phyloP scores from a whole-genome alignment of 2,329 filamentous ascomycete genomes.

The Fusarium abutilonis region DNA sequence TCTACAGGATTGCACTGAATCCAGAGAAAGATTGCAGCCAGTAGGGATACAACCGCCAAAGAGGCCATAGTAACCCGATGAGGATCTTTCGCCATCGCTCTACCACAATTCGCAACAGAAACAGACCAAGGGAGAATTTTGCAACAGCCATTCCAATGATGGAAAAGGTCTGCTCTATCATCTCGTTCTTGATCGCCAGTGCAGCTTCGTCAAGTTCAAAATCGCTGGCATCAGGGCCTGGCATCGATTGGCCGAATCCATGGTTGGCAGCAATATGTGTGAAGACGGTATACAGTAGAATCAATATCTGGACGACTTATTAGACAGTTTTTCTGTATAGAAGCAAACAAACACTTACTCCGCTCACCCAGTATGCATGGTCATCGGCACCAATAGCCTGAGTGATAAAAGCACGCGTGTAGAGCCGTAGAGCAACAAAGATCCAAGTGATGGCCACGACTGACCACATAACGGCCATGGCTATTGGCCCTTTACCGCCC shows the following conservation, averaged over 20 bases:
- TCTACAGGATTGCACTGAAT: constrained; percentile 21
- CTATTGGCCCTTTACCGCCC: constrained; percentile 33
- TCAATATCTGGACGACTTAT: constrained; percentile 31
- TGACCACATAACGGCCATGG: constrained; percentile 42
- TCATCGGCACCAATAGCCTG: constrained; percentile 47
- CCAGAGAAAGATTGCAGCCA: constrained; percentile 14
- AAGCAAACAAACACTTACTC: constrained; percentile 2
- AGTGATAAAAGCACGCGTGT: constrained; percentile 48
- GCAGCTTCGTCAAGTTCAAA: constrained; percentile 34
- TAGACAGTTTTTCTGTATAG: too few relatives aligned
- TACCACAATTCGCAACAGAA: constrained; percentile 51
- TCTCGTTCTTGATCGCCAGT: constrained; percentile 44
- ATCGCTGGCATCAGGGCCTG: constrained; percentile 11
- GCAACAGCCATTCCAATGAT: constrained; percentile 52
- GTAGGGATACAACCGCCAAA: constrained; percentile 14
- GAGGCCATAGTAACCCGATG: constrained; percentile 45
- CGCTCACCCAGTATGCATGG: constrained; percentile 44
- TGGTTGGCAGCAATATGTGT: constrained; percentile 44
- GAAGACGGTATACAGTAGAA: constrained; percentile 49
- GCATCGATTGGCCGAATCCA: constrained; percentile 50
- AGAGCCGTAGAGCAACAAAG: constrained; percentile 51
- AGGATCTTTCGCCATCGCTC: constrained; percentile 47
- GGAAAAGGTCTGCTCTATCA: constrained; percentile 50
- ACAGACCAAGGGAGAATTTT: constrained; percentile 52
- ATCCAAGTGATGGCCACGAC: constrained; percentile 39